These are phyloP conservation scores for Ceriops zippeliana DNA, from an alignment of 345 rosid species.

Conservation along the genomic window DNA sequence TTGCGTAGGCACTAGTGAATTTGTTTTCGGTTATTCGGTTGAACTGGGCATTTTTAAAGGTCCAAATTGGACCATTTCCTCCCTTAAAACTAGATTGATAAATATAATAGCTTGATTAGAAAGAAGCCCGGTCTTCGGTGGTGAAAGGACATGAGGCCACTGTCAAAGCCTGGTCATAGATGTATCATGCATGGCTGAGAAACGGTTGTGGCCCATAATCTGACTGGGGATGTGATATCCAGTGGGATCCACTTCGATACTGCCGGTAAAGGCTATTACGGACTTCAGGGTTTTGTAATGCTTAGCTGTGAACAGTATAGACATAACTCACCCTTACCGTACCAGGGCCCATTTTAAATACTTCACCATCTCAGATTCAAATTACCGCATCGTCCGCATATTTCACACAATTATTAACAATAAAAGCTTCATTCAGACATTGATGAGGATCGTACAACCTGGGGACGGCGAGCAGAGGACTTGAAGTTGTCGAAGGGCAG, in stretches of 20 bases:
- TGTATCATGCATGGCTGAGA: background rate
- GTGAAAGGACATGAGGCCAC: slow-evolving; percentile 3
- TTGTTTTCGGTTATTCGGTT: background rate
- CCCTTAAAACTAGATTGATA: no score
- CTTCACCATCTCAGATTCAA: background rate
- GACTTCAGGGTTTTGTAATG: slow-evolving; percentile 12
- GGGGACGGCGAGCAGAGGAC: background rate
- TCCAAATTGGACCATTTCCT: no score
- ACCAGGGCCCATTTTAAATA: background rate
- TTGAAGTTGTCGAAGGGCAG: slow-evolving; percentile 30
- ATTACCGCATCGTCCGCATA: background rate
- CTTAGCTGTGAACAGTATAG: slow-evolving; percentile 10
- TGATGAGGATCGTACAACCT: background rate
- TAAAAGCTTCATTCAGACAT: slow-evolving; percentile 1
- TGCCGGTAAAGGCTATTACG: slow-evolving; percentile 14
- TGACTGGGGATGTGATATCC: background rate
- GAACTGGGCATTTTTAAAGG: no score
- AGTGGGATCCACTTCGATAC: slow-evolving; percentile 34
- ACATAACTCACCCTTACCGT: slow-evolving; percentile 5
- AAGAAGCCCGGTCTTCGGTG: background rate
- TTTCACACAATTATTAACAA: no score
- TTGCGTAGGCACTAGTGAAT: background rate
- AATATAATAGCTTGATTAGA: background rate
- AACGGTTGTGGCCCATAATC: slow-evolving; percentile 7
- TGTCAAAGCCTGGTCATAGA: background rate